Evolutionary conservation across 2,329 filamentous ascomycete species (phyloP), one percentile per base, ranked within the genome.

Genomic region (Acrodontium crateriforme): DNA sequence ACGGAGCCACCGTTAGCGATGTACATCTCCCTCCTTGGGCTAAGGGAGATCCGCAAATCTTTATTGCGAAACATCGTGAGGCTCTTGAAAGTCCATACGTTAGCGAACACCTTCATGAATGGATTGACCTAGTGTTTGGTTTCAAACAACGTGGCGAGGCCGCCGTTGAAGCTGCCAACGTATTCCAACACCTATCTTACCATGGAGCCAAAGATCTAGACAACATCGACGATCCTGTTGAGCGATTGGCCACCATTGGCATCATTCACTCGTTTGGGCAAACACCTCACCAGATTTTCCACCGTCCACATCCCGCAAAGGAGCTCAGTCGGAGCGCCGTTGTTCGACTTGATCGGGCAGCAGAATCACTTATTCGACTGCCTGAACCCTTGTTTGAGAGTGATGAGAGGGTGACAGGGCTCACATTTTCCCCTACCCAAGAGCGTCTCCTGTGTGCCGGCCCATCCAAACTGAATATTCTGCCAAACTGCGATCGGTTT

Each of bases 221-320:
- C 52, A 76, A 74, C 28, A 95, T 98, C 35, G 73, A 77, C 6
- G 87, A 95, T 48, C 78, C 81, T 1, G 73, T 87, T 31, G 85
- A 95, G 53, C 70, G 84, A 23, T 65, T 84, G 5, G 81, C 87
- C 4, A 87, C 84, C 1, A 94, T 93, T 29, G 83, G 83, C 18
- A 92, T 94, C 41, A 95, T 98, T 44, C 87, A 98, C 55, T 95
- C 95, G 44, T 98, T 98, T 53, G 89, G 89, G 1, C 89, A 98
- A 53, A 98, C 91, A 2, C 89, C 91, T 2, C 80, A 91, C 43
- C 91, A 98, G 52, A 78, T 95, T 10, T 98, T 95, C 52, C 70
- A 73, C 24, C 77, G 78, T 33, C 66, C 78, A 9, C 89, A 98
- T 53, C 75, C 79, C 3, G 59, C 69, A n/a, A 71, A 78, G 9